Percentiles rank a stretch among this genome's conserved stretches.
Evolutionary conservation across 2,329 filamentous ascomycete genomes (phyloP).

Genomic region (Alternaria panax): DNA sequence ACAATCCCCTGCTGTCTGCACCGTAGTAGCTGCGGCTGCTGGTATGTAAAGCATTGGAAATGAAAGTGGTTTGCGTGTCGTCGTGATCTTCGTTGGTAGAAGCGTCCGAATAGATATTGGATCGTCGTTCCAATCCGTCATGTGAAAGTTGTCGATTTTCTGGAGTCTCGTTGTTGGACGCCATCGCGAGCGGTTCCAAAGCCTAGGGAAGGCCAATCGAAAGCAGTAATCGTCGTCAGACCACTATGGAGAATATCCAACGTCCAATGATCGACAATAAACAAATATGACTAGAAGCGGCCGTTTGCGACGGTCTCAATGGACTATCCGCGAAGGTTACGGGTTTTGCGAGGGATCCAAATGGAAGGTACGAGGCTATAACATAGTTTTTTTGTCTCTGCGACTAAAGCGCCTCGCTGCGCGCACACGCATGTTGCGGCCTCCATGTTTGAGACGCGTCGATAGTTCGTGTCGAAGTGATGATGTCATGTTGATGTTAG

Average conservation of each 20-base stretch:
- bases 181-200: conserved; percentile 29
- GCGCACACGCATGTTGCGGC: conserved; percentile 10
- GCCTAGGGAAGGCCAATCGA: not conserved
- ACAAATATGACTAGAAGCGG: not conserved
- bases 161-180: conserved; percentile 39
- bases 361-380: conserved; percentile 6
- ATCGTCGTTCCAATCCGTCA: conserved; percentile 23
- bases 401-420: conserved; percentile 3
- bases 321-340: conserved; percentile 5
- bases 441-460: conserved; percentile 22
- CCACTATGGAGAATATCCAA: not conserved
- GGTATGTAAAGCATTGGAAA: conserved; percentile 31
- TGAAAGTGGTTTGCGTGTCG: conserved; percentile 16
- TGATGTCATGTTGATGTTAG: conserved; percentile 29
- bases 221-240: not conserved
- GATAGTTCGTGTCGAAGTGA: conserved; percentile 18
- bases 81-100: conserved; percentile 2
- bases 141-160: conserved; percentile 42
- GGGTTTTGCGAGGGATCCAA: not conserved
- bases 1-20: conserved; percentile 12
- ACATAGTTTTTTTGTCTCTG: not conserved
- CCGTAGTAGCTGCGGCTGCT: conserved; percentile 24
- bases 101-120: conserved; percentile 7
- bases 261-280: not conserved
- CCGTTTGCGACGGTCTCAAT: conserved; percentile 6